A percentile compares a stretch with the other conserved stretches of the same genome.
Conservation (phyloP, 163 green algal species). For the Coccomyxa subellipsoidea region DNA sequence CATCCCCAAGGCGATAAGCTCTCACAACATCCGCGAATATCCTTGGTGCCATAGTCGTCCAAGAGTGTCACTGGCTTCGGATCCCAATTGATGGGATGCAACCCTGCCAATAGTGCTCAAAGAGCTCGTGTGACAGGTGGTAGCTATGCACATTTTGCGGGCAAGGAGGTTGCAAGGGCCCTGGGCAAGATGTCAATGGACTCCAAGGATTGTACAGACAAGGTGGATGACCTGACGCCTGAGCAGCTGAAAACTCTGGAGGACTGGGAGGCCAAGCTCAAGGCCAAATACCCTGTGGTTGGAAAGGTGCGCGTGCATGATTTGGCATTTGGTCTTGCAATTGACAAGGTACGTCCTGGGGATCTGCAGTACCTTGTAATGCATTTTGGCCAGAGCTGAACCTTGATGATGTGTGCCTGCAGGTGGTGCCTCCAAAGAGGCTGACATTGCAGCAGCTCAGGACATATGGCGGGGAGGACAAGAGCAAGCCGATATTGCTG, state of each 20-base stretch:
- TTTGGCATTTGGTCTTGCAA: slow-evolving; percentile 56
- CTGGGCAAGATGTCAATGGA: slow-evolving; percentile 66
- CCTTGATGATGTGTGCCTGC: slow-evolving; percentile 18
- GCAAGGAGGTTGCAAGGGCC: slow-evolving; percentile 70
- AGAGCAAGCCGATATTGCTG: slow-evolving; percentile 67
- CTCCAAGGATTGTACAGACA: slow-evolving; percentile 53
- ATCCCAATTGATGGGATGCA: no score
- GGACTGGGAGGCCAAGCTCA: slow-evolving; percentile 59
- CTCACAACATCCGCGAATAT: no score
- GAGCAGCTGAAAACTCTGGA: slow-evolving; percentile 59
- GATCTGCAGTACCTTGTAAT: no score
- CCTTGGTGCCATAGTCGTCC: no score
- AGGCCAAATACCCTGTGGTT: slow-evolving; percentile 55
- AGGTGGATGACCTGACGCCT: slow-evolving; percentile 56
- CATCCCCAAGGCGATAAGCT: not conserved
- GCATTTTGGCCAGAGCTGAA: slow-evolving; percentile 59
- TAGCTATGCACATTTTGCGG: slow-evolving; percentile 67
- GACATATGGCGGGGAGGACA: slow-evolving; percentile 59
- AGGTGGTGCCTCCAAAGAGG: slow-evolving; percentile 66
- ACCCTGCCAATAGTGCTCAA: no score
- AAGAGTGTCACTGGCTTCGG: no score
- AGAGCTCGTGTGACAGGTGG: slow-evolving; percentile 32
- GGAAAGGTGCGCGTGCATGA: slow-evolving; percentile 68
- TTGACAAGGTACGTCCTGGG: slow-evolving; percentile 68
- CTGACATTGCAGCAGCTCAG: slow-evolving; percentile 71